Evolutionary conservation across 345 rosid species (phyloP).

Genomic region (Euphorbia peplus): DNA sequence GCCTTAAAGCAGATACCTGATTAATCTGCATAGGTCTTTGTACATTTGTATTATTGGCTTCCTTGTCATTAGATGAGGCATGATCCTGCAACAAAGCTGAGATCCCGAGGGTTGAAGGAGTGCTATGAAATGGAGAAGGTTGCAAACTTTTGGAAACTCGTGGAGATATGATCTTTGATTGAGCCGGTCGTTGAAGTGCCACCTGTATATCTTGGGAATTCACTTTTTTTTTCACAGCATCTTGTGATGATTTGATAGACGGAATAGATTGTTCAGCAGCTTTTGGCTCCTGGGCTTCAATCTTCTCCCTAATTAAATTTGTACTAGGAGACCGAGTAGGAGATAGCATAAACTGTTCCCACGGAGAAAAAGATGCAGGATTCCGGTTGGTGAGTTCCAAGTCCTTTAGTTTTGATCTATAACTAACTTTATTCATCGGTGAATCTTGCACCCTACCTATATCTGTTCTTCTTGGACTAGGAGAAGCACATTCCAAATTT

Average conservation of each 20-base stretch:
- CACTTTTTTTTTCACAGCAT: constrained; percentile 36
- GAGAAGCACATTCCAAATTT: constrained; percentile 39
- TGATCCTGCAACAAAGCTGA: constrained; percentile 76
- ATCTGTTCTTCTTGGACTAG: constrained; percentile 37
- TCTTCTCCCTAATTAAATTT: constrained; percentile 7
- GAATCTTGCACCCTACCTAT: constrained; percentile 36
- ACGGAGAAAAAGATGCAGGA: constrained; percentile 22
- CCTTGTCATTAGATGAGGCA: constrained; percentile 41
- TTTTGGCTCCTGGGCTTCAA: constrained; percentile 4
- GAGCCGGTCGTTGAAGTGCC: constrained; percentile 47
- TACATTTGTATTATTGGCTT: constrained; percentile 26
- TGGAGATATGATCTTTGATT: constrained; percentile 56
- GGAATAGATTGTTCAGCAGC: constrained; percentile 9
- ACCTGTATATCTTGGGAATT: constrained; percentile 46
- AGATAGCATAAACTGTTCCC: constrained; percentile 1
- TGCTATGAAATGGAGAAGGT: constrained; percentile 50
- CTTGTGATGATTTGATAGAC: constrained; percentile 20
- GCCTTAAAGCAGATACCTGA: constrained; percentile 14
- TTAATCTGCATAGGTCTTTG: constrained; percentile 22
- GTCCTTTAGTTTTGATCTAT: constrained; percentile 34
- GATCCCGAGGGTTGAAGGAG: constrained; percentile 61
- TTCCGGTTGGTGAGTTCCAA: constrained; percentile 23
- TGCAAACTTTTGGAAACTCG: constrained; percentile 38
- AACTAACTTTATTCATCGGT: constrained; percentile 37
- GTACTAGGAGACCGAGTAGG: constrained; percentile 5